These are phyloP conservation scores for Alternaria conjuncta DNA, from an alignment of 2,329 filamentous ascomycete genomes.

Conservation along the genomic window DNA sequence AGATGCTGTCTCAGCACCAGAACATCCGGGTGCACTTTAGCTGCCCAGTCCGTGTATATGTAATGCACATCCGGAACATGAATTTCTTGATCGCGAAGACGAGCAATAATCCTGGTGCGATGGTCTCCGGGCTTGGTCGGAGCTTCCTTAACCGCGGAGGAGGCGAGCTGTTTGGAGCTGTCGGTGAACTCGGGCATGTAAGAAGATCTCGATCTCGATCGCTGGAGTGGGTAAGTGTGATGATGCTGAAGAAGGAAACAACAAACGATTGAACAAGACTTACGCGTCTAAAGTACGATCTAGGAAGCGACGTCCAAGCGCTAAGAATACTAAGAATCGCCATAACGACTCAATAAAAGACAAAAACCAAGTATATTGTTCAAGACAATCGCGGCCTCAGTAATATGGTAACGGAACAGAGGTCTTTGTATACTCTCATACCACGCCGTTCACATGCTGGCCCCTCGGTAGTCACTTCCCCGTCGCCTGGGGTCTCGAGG, in stretches of 20 bases:
- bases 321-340: not conserved
- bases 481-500: not conserved
- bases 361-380: not conserved
- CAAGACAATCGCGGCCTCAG: not conserved
- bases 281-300: not conserved
- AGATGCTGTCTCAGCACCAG: constrained; percentile 1
- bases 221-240: not conserved
- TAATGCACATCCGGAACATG: constrained; percentile 7
- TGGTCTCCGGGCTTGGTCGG: not conserved
- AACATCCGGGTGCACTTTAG: constrained; percentile 5
- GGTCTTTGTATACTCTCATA: not conserved
- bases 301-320: not conserved
- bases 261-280: not conserved
- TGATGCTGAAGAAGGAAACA: not conserved
- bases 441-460: not conserved
- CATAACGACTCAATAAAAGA: not conserved
- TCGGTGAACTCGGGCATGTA: not conserved
- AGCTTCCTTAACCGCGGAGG: not conserved
- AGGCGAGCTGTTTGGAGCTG: not conserved
- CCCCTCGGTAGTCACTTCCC: not conserved
- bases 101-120: constrained; percentile 4
- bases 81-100: constrained; percentile 10
- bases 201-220: not conserved
- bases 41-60: constrained; percentile 9
- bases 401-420: not conserved